Base-by-base conservation (phyloP, 2,329 filamentous ascomycete genomes). In the Colletotrichum trifolii region DNA sequence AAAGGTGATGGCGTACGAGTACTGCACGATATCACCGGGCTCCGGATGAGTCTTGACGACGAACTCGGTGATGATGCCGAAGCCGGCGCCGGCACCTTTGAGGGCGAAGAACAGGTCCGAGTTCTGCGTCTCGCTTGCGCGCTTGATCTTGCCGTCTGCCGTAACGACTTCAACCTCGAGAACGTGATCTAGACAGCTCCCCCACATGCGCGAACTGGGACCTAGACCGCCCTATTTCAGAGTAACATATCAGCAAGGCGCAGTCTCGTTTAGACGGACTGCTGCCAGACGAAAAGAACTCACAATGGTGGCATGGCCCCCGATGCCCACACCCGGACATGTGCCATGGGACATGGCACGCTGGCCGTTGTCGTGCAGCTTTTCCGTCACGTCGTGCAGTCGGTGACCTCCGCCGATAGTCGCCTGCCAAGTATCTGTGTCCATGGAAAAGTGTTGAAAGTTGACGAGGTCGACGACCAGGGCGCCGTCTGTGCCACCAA, bases 341-440 rank as follows among this genome's bases (percentile, higher is more conserved):
- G 85, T 84, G 9, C 87, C 87, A 59, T 89, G 87, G 0, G 87
- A 78, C 56, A 89, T 83, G 2, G 86, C 87, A n/a, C 87, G 80
- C 35, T 80, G 78, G 6, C 85, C 86, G 57, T 82, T 78, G 8
- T 80, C 71, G 60, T 86, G 82, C 9, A 89, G 75, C 46, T 77
- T 75, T 40, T 79, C 72, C 9, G 85, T 83, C 12, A 89, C 74
- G 55, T 87, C 80, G 4, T 81, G 80, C 0, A 89, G 79, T n/a
- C 72, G 77, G 39, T 78, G 80, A 2, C 87, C 87, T 4, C 82
- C 78, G 8, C 87, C 87, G 62, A 88, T 81, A 0, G 79, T 84
- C 6, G 87, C 87, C 53, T 81, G 74, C 81, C 84, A 86, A 5
- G 82, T 87, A 6, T 69, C 70, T 5, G 71, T 77, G 66, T 89